phyloP scores from a whole-genome alignment of 805 yeast genomes.

The Candida xiaguanensis region DNA sequence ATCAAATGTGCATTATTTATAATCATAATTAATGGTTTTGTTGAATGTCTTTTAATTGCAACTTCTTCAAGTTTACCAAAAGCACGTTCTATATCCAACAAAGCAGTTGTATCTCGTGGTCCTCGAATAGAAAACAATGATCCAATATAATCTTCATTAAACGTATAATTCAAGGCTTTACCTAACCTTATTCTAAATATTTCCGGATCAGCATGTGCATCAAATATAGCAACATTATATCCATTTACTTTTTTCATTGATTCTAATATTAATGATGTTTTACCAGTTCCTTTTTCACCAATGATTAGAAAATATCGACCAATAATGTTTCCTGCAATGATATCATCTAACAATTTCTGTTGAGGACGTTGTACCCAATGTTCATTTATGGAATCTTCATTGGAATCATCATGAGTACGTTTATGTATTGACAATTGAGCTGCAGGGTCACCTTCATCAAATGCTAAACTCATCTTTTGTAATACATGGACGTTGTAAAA shows the following conservation, averaged over 20 bases:
- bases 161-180: conserved; percentile 67
- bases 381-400: conserved; percentile 20
- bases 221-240: conserved; percentile 62
- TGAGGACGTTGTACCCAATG: conserved; percentile 70
- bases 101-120: conserved; percentile 80
- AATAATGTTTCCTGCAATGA: conserved; percentile 56
- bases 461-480: conserved; percentile 61
- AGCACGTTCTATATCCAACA: conserved; percentile 79
- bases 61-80: conserved; percentile 72
- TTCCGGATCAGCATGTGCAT: conserved; percentile 85
- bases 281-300: conserved; percentile 88
- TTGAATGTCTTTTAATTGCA: conserved; percentile 48
- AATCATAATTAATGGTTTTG: conserved; percentile 61
- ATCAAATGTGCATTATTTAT: conserved; percentile 75
- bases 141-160: conserved; percentile 79
- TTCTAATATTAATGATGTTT: conserved; percentile 70
- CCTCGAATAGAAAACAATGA: conserved; percentile 77
- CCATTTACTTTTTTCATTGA: conserved; percentile 64
- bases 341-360: conserved; percentile 59
- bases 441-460: conserved; percentile 64
- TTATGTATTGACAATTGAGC: conserved; percentile 56
- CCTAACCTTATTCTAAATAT: conserved; percentile 75
- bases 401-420: conserved; percentile 26
- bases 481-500: conserved; percentile 58
- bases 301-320: conserved; percentile 72